A percentile compares a stretch with the other conserved stretches of the same genome.
Conservation (phyloP, 805 yeast genomes). For the Tetrapisispora namnaoensis region DNA sequence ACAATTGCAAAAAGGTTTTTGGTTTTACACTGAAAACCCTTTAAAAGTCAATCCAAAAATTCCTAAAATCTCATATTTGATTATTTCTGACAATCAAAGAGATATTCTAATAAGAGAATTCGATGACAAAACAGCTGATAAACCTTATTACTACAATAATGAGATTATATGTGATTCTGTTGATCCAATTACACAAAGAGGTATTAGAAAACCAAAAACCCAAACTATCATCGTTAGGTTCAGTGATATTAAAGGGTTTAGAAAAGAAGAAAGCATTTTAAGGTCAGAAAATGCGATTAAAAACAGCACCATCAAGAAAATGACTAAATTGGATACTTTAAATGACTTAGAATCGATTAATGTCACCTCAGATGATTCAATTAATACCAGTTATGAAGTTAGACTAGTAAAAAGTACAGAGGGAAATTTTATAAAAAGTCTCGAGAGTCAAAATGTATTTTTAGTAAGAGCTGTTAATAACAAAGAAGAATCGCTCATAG, state of each 20-base stretch:
- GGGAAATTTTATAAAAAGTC: constrained; percentile 31
- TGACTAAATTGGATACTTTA: not conserved
- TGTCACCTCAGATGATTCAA: not conserved
- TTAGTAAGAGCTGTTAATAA: constrained; percentile 4
- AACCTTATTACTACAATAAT: constrained; percentile 54
- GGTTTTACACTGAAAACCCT: constrained; percentile 66
- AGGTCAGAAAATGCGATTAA: not conserved
- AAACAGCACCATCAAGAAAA: not conserved
- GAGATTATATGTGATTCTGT: constrained; percentile 21
- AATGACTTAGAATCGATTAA: not conserved
- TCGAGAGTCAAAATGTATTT: constrained; percentile 61
- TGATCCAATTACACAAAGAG: not conserved
- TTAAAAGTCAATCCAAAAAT: constrained; percentile 16
- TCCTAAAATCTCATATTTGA: constrained; percentile 43
- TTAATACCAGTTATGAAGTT: not conserved
- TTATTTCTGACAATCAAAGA: constrained; percentile 58
- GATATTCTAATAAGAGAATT: constrained; percentile 53
- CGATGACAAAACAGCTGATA: constrained; percentile 34
- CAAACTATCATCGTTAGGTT: constrained; percentile 39
- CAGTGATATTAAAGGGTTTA: constrained; percentile 41
- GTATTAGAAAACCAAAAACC: constrained; percentile 1
- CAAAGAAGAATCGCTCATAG: not conserved
- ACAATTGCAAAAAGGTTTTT: constrained; percentile 64
- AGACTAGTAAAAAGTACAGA: not conserved
- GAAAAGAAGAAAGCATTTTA: constrained; percentile 31